Conservation (phyloP, 768 basidiomycete genomes). For the Melanogaster broomeanus region DNA sequence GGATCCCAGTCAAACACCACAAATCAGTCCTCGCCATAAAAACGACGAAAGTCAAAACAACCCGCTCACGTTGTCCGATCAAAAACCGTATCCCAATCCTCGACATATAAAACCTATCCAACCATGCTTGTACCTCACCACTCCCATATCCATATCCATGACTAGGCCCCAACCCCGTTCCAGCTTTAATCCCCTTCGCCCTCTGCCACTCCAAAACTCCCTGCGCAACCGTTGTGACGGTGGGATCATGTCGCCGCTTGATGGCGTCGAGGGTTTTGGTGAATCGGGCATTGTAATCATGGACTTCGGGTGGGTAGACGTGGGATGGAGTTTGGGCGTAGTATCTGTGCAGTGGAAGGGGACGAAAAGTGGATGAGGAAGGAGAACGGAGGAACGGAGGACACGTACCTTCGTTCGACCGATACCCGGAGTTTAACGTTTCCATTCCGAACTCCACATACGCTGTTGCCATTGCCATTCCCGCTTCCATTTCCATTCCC, state of each 20-base stretch:
- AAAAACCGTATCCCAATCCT: conserved; percentile 96
- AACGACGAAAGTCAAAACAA: neutral
- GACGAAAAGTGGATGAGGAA: conserved; percentile 1
- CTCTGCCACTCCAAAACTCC: conserved; percentile 97
- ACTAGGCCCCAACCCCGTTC: conserved; percentile 20
- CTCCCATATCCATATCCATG: conserved; percentile 59
- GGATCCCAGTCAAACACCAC: neutral
- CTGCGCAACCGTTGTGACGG: conserved; percentile 95
- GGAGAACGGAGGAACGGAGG: conserved; percentile 2
- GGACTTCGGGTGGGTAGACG: conserved; percentile 89
- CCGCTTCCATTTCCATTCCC: conserved; percentile 15
- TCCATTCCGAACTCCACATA: conserved; percentile 45
- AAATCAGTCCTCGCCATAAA: too few relatives aligned
- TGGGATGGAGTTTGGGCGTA: conserved; percentile 75
- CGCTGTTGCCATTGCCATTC: conserved; percentile 36
- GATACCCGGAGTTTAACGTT: conserved; percentile 76
- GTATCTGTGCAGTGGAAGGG: conserved; percentile 53
- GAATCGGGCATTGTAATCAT: conserved; percentile 90
- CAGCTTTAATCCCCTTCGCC: conserved; percentile 32
- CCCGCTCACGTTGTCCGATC: conserved; percentile 85
- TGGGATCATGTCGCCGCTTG: conserved; percentile 95
- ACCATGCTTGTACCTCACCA: conserved; percentile 89
- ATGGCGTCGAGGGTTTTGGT: conserved; percentile 85
- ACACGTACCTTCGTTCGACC: conserved; percentile 74
- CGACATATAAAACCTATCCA: conserved; percentile 96